These are phyloP conservation scores for Nematodospora valgi DNA, from an alignment of 805 yeast genomes.

Conservation along the genomic window DNA sequence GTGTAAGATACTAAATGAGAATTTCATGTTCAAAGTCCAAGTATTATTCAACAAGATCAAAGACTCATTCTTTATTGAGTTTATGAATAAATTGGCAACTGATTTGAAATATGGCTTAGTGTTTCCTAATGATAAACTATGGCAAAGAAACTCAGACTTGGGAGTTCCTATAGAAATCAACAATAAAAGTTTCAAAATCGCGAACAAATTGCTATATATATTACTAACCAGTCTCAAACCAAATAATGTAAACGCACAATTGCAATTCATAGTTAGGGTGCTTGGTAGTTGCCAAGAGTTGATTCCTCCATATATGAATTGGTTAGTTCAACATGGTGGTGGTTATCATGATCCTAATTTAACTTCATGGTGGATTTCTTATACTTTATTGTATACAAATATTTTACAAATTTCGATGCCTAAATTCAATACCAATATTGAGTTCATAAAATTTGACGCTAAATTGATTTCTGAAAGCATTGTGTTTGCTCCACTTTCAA, in stretches of 20 bases:
- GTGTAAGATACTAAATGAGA: constrained; percentile 74
- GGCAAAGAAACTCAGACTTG: constrained; percentile 29
- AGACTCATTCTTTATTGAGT: constrained; percentile 35
- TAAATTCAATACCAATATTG: constrained; percentile 1
- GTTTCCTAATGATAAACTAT: constrained; percentile 46
- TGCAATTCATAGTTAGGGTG: constrained; percentile 49
- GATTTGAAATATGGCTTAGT: constrained; percentile 48
- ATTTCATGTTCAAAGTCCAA: constrained; percentile 58
- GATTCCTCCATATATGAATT: constrained; percentile 63
- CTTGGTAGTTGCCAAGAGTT: constrained; percentile 62
- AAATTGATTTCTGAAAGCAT: constrained; percentile 50
- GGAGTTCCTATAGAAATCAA: constrained; percentile 49
- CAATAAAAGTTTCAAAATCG: constrained; percentile 51
- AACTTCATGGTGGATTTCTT: constrained; percentile 81
- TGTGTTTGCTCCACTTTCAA: constrained; percentile 62
- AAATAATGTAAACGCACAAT: constrained; percentile 69
- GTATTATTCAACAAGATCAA: constrained; percentile 37
- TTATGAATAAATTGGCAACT: constrained; percentile 48
- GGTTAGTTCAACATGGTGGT: constrained; percentile 51
- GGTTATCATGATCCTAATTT: constrained; percentile 78
- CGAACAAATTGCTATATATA: constrained; percentile 66
- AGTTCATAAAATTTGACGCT: constrained; percentile 7
- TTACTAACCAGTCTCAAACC: constrained; percentile 69
- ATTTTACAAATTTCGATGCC: constrained; percentile 61
- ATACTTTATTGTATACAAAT: constrained; percentile 56